Evolutionary conservation across 768 basidiomycete species (phyloP).

Genomic region (Trametes maxima): DNA sequence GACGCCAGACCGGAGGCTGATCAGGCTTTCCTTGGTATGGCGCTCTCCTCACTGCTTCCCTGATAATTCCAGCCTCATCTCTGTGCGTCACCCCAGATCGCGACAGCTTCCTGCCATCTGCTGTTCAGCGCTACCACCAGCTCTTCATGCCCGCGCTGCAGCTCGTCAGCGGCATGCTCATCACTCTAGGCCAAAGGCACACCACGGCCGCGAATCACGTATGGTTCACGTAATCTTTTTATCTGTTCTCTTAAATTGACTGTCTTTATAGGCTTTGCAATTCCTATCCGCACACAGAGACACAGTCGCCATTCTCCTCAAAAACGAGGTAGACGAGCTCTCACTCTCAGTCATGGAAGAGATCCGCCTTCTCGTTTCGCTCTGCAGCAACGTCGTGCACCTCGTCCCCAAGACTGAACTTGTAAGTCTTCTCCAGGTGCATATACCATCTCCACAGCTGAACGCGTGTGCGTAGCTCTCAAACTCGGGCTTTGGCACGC

Average conservation of each 20-base stretch:
- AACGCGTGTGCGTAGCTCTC: conserved; percentile 32
- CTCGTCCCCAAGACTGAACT: conserved; percentile 76
- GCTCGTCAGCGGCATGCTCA: conserved; percentile 73
- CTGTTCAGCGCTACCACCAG: conserved; percentile 89
- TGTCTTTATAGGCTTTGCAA: conserved; percentile 59
- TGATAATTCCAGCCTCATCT: too few relatives aligned
- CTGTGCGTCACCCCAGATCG: conserved; percentile 51
- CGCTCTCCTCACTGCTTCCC: not conserved
- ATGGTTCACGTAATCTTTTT: not conserved
- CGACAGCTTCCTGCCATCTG: conserved; percentile 86
- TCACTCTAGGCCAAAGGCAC: conserved; percentile 74
- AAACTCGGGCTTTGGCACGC: conserved; percentile 79
- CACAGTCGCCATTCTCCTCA: conserved; percentile 79
- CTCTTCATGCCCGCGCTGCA: conserved; percentile 86
- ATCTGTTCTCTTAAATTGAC: not conserved
- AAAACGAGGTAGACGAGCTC: conserved; percentile 66
- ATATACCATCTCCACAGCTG: conserved; percentile 33
- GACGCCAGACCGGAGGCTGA: conserved; percentile 84
- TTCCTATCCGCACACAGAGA: conserved; percentile 85
- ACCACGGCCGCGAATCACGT: conserved; percentile 58
- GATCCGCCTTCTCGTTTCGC: conserved; percentile 72
- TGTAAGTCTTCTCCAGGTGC: conserved; percentile 46
- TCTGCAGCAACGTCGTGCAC: conserved; percentile 70
- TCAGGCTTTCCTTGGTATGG: conserved; percentile 76
- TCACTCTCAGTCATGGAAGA: conserved; percentile 75